A percentile compares a stretch with the other conserved stretches of the same genome.
phyloP scores from a whole-genome alignment of 2,329 filamentous ascomycete species.

The Laburnicola sp. region DNA sequence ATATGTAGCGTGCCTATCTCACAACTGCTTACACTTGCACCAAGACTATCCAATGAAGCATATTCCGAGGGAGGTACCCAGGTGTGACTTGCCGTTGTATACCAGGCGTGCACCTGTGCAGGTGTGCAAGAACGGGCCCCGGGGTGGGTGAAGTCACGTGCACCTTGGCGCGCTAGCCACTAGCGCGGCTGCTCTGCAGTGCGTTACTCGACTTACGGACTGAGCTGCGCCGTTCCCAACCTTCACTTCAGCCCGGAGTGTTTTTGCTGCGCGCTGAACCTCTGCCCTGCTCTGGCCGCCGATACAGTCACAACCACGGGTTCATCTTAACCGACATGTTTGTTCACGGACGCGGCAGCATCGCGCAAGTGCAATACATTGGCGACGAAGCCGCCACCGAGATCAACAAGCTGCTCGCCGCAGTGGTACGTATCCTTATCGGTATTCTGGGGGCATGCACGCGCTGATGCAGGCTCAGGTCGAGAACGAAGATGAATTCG shows the following conservation, averaged over 20 bases:
- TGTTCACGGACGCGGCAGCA: slow-evolving; percentile 33
- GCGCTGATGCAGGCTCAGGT: slow-evolving; percentile 47
- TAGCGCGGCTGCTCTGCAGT: background rate
- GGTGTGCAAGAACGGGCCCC: too few relatives aligned
- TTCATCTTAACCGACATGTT: slow-evolving; percentile 28
- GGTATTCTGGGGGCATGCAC: background rate
- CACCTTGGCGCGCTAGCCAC: background rate
- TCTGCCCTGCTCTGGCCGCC: background rate
- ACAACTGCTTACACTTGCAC: too few relatives aligned
- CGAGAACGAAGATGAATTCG: slow-evolving; percentile 85
- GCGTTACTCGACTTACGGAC: background rate
- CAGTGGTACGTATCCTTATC: slow-evolving; percentile 65
- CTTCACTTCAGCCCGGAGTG: background rate
- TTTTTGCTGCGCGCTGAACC: background rate
- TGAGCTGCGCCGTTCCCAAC: background rate
- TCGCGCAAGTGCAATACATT: slow-evolving; percentile 36
- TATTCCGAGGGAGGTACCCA: too few relatives aligned
- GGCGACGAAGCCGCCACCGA: slow-evolving; percentile 53
- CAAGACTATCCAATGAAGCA: too few relatives aligned
- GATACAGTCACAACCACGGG: background rate
- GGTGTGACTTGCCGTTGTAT: background rate
- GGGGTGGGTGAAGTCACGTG: background rate
- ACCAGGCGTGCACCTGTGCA: background rate
- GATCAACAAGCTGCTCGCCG: slow-evolving; percentile 74
- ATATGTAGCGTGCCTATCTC: too few relatives aligned